These are phyloP conservation scores for Termitomyces sp. DNA, from an alignment of 768 basidiomycete genomes.

Conservation along the genomic window DNA sequence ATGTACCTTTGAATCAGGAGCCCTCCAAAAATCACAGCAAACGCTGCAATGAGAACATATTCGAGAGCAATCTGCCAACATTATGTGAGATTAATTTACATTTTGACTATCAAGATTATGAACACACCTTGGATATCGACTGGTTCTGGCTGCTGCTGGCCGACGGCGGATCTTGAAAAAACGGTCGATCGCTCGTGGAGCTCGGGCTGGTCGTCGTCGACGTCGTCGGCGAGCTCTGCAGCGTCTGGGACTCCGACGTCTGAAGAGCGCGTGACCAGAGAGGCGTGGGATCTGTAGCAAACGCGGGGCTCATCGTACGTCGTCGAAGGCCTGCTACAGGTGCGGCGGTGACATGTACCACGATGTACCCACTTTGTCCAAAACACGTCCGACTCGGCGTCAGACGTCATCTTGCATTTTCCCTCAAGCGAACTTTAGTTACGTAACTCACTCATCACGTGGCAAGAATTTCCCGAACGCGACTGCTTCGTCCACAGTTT, in stretches of 20 bases:
- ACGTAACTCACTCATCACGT: neutral
- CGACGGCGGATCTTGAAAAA: slow-evolving; percentile 18
- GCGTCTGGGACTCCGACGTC: neutral
- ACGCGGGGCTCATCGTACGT: neutral
- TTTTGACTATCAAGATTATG: neutral
- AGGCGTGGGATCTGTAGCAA: neutral
- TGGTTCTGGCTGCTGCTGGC: neutral
- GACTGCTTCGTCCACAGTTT: neutral
- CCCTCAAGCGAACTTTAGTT: neutral
- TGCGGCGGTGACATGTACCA: neutral
- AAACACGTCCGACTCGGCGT: neutral
- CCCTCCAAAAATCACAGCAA: slow-evolving; percentile 16
- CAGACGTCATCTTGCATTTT: slow-evolving; percentile 1
- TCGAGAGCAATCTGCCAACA: slow-evolving; percentile 21
- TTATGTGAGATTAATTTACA: neutral
- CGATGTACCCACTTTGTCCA: neutral
- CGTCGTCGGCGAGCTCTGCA: neutral
- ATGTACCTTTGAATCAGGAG: slow-evolving; percentile 20
- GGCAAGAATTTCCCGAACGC: neutral
- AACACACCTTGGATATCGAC: slow-evolving; percentile 20
- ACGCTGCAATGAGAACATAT: slow-evolving; percentile 24
- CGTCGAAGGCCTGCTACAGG: neutral
- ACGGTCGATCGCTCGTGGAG: slow-evolving; percentile 12
- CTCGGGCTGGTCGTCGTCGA: neutral
- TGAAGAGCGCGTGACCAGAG: slow-evolving; percentile 5